Percentiles rank a stretch among this genome's conserved stretches.
phyloP scores from a whole-genome alignment of 768 basidiomycete species.

The Tylopilus plumbeoviolaceoides region DNA sequence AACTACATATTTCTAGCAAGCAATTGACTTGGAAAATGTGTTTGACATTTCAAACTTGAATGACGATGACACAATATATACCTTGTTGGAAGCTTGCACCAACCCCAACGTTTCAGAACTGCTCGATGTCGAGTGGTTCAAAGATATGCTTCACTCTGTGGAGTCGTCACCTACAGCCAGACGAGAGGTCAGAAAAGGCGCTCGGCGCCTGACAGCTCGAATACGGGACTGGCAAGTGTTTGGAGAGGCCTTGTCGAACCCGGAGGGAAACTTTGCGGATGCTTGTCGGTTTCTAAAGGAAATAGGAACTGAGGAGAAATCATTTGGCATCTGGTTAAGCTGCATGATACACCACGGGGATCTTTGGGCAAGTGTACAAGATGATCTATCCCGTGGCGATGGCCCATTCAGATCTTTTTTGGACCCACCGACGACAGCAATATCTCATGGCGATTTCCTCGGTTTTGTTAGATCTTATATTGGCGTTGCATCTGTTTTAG shows the following conservation, averaged over 20 bases:
- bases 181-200: slow-evolving; percentile 40
- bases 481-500: slow-evolving; percentile 63
- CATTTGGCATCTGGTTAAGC: slow-evolving; percentile 70
- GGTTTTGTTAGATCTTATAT: slow-evolving; percentile 62
- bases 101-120: slow-evolving; percentile 61
- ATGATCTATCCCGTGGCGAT: slow-evolving; percentile 15
- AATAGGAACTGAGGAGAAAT: slow-evolving; percentile 58
- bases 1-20: slow-evolving; percentile 39
- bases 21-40: slow-evolving; percentile 49
- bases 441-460: slow-evolving; percentile 56
- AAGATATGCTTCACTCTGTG: slow-evolving; percentile 20
- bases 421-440: slow-evolving; percentile 21
- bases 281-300: slow-evolving; percentile 56
- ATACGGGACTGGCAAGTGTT: slow-evolving; percentile 58
- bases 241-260: slow-evolving; percentile 56
- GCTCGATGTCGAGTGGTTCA: slow-evolving; percentile 38
- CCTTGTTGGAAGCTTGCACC: slow-evolving; percentile 59
- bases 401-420: slow-evolving; percentile 40
- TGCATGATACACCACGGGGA: slow-evolving; percentile 60
- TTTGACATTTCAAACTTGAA: slow-evolving; percentile 54
- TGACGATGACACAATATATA: slow-evolving; percentile 46
- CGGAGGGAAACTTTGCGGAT: slow-evolving; percentile 45
- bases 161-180: slow-evolving; percentile 31
- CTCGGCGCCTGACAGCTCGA: slow-evolving; percentile 45
- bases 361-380: slow-evolving; percentile 32